Base-by-base conservation (phyloP, 768 basidiomycete genomes). In the Mycena galopus region DNA sequence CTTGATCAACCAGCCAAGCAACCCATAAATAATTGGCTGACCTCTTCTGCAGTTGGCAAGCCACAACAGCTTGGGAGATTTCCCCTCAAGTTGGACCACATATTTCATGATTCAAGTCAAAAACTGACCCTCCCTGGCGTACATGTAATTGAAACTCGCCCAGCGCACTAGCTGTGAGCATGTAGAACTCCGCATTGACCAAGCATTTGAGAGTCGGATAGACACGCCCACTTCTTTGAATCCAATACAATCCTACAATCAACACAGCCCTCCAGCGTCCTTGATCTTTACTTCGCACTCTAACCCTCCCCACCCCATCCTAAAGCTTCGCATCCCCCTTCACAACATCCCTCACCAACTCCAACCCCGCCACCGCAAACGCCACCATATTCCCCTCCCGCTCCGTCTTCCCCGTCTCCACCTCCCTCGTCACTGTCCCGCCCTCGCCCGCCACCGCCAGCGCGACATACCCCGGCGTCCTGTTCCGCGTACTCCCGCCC, bases 381-480 rank as follows among this genome's bases (percentile, higher is more conserved):
- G 44, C 47, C 44, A 63, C 62, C 62, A 63, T 63, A 51, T 63
- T 63, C 44, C 44, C 62, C 62, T 63, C 62, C 62, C 62, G 44
- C 44, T 63, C 62, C 47, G 44, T 33, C 47, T 51, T 51, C 62
- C 62, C 62, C 21, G 62, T 63, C 62, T 63, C 62, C 62, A 63
- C 62, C 62, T 63, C 62, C 62, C n/a, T 63, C 47, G 62, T 63
- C 44, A 63, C 44, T 33, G 62, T 50, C 62, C 62, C 62, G 44
- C 47, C 47, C 62, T 63, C 62, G 47, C 62, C 44, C 44, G 44
- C 62, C 62, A 63, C 62, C 44, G 62, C 62, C 62, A 63, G 62
- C 62, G 62, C 62, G 30, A 63, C 62, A 63, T 63, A 63, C 44
- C 62, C 62, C 47, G 62, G 62, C 62, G 62, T 63, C 62, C 62